Evolutionary conservation across 306 rosid species (phyloP).

Genomic region (Benincasa hispida): DNA sequence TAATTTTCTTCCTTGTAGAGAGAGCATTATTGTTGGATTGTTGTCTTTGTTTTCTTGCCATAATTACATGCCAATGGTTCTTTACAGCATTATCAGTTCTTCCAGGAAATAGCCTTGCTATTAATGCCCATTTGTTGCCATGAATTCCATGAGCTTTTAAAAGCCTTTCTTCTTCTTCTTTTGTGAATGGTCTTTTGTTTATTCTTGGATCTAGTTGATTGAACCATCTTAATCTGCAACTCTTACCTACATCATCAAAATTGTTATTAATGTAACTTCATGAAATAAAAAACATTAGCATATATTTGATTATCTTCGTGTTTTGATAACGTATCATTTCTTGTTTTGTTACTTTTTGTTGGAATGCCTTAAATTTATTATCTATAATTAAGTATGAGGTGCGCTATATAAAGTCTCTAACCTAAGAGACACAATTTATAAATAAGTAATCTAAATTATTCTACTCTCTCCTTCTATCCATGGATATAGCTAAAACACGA

Average conservation of each 20-base stretch:
- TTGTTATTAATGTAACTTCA: no score
- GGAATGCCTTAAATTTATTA: no score
- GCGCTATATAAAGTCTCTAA: no score
- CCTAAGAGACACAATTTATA: no score
- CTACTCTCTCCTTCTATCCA: no score
- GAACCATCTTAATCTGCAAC: conserved; percentile 93
- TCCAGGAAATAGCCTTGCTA: background rate
- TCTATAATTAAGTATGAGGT: no score
- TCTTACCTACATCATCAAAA: conserved; percentile 43
- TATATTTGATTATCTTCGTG: no score
- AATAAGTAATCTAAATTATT: no score
- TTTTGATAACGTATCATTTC: no score
- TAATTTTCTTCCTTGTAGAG: conserved; percentile 23
- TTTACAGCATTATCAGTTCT: conserved; percentile 7
- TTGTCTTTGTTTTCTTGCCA: background rate
- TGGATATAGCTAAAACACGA: no score
- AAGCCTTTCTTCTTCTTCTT: conserved; percentile 49
- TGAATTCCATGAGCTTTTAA: background rate
- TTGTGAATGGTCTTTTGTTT: conserved; percentile 73
- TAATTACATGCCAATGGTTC: background rate
- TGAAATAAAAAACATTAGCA: no score
- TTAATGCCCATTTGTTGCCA: background rate
- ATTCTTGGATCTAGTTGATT: conserved; percentile 92
- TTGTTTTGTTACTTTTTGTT: no score
- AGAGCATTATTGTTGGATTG: background rate